These are phyloP conservation scores for Pichia thaimueangensis DNA, from an alignment of 805 yeast species.

Conservation along the genomic window DNA sequence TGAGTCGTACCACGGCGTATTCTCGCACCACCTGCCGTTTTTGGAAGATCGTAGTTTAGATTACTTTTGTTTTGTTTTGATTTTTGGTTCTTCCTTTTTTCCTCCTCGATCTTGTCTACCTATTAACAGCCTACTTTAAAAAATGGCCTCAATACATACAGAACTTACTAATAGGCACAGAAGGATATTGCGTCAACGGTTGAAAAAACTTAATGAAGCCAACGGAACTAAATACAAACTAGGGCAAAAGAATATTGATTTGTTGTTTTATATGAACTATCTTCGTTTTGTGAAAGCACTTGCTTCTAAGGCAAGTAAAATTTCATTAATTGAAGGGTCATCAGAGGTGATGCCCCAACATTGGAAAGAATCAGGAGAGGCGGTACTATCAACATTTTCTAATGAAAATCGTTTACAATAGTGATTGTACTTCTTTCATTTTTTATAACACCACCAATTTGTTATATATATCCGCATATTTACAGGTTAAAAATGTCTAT, in stretches of 20 bases:
- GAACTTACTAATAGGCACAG: conserved; percentile 13
- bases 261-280: conserved; percentile 41
- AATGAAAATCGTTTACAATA: conserved; percentile 1
- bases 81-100: background rate
- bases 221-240: conserved; percentile 1
- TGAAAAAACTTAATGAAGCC: conserved; percentile 7
- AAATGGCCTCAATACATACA: conserved; percentile 12
- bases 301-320: conserved; percentile 33
- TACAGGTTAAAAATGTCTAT: background rate
- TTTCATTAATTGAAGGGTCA: conserved; percentile 36
- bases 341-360: conserved; percentile 38
- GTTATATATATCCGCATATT: too few relatives aligned
- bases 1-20: too few relatives aligned
- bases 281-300: conserved; percentile 39
- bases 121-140: background rate
- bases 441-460: background rate
- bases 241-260: conserved; percentile 22
- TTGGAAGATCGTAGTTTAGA: too few relatives aligned
- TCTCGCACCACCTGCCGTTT: too few relatives aligned
- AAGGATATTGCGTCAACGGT: conserved; percentile 8
- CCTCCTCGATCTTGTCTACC: background rate
- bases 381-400: conserved; percentile 14
- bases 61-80: background rate
- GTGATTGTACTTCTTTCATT: background rate
- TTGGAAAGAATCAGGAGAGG: conserved; percentile 28